Evolutionary conservation across 2,329 filamentous ascomycete species (phyloP).

Genomic region (Ceratocystis variospora): DNA sequence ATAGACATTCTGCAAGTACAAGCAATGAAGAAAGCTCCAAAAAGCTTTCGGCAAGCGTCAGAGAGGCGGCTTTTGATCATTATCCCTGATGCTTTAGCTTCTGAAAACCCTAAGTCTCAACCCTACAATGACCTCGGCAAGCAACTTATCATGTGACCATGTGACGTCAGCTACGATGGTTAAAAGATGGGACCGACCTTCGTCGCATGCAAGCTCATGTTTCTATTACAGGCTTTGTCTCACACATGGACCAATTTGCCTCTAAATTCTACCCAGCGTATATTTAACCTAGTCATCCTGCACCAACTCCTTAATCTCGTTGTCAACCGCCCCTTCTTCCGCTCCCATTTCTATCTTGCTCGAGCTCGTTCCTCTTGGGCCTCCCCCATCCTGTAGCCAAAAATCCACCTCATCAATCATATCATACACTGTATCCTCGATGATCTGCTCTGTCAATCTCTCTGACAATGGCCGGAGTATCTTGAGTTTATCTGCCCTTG

Average conservation of each 20-base stretch:
- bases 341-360: conserved; percentile 33
- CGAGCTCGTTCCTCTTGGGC: conserved; percentile 28
- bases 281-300: conserved; percentile 39
- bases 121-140: not conserved
- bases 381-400: conserved; percentile 56
- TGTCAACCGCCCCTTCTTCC: conserved; percentile 33
- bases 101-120: not conserved
- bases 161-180: too few relatives aligned
- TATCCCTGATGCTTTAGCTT: not conserved
- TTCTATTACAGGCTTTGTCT: not conserved
- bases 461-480: conserved; percentile 30
- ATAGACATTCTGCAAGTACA: not conserved
- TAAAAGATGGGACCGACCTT: too few relatives aligned
- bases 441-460: conserved; percentile 83
- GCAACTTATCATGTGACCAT: not conserved
- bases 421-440: conserved; percentile 86
- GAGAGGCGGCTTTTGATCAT: not conserved
- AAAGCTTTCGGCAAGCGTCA: not conserved
- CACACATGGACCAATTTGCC: not conserved
- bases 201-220: too few relatives aligned
- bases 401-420: conserved; percentile 90
- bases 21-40: not conserved
- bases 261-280: conserved; percentile 11
- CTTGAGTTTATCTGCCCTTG: not conserved
- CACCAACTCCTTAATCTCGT: conserved; percentile 50